Evolutionary conservation across 768 basidiomycete genomes (phyloP).

Genomic region (Lactifluus piperatus): DNA sequence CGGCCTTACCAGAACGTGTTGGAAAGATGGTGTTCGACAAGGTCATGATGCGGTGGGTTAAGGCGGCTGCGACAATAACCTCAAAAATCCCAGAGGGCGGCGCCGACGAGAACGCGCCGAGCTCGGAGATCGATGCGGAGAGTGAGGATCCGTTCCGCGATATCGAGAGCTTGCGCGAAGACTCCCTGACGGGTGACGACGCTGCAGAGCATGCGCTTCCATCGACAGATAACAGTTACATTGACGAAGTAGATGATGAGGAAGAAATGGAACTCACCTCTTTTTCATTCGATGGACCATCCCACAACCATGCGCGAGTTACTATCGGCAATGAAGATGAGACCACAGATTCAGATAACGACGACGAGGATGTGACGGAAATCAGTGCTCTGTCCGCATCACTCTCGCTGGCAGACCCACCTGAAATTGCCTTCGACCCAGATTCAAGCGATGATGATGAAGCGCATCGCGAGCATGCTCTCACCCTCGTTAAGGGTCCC

Average conservation of each 20-base stretch:
- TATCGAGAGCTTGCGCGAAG: slow-evolving; percentile 74
- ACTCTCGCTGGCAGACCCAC: slow-evolving; percentile 15
- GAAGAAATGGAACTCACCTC: slow-evolving; percentile 63
- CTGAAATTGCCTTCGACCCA: slow-evolving; percentile 6
- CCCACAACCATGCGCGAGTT: slow-evolving; percentile 33
- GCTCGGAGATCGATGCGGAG: slow-evolving; percentile 35
- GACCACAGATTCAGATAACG: slow-evolving; percentile 35
- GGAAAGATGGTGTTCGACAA: slow-evolving; percentile 87
- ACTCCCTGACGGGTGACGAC: slow-evolving; percentile 19
- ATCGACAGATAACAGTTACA: slow-evolving; percentile 25
- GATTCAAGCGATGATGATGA: slow-evolving; percentile 18
- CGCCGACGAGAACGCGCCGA: slow-evolving; percentile 25
- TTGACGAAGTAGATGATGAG: slow-evolving; percentile 48
- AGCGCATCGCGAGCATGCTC: slow-evolving; percentile 10
- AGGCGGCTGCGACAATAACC: slow-evolving; percentile 36
- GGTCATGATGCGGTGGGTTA: slow-evolving; percentile 79
- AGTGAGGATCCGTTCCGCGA: slow-evolving; percentile 91
- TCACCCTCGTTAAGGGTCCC: slow-evolving; percentile 7
- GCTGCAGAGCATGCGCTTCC: slow-evolving; percentile 9
- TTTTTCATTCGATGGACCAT: slow-evolving; percentile 61
- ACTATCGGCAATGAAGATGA: slow-evolving; percentile 26
- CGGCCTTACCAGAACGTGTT: slow-evolving; percentile 60
- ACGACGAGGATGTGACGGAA: slow-evolving; percentile 21
- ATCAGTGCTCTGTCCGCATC: slow-evolving; percentile 21
- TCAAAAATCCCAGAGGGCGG: slow-evolving; percentile 24